Base-by-base conservation (phyloP, 805 yeast genomes). In the Starmerella etchellsii region DNA sequence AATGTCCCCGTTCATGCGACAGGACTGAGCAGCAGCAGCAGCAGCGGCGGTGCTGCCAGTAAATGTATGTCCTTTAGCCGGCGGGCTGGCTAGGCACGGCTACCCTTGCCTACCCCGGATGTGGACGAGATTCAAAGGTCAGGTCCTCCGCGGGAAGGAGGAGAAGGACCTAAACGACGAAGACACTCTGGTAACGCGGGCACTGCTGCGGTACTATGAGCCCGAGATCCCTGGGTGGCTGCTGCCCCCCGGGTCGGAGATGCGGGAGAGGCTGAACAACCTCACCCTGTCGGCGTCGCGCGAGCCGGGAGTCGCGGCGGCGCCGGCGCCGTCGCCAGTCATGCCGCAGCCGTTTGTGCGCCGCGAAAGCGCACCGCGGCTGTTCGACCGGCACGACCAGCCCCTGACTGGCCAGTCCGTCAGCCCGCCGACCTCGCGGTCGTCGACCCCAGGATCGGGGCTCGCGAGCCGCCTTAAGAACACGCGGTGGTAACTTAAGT, bases 181-280 rank as follows among this genome's bases (percentile, higher is more conserved):
- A 11, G 60, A 68, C 25, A 69, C 74, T 0, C 58, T 68, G 7
- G 59, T 70, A 4, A 69, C 67, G 43, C 62, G 69, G 42, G 67
- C 72, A 1, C 45, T 69, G 34, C 64, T 66, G 10, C 58, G 60
- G 37, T 65, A 54, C 51, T 69, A 68, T 46, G 50, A 43, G 13
- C 52, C 53, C 19, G 43, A 41, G 10, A 38, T 53, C 15, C 65
- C 65, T 4, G 37, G 36, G 10, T 60, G 65, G 65, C 55, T 60
- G 14, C 56, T 30, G 2, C 40, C 40, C 18, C 32, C 35, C 3
- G 43, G 35, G n/a, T 37, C 40, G 2, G 18, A 25, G 23, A 18
- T 39, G 13, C 36, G 34, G 14, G 34, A 19, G 20, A 4, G 6
- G 14, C 19, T 15, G 10, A n/a, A 7, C 11, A 32, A 34, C 20